These are phyloP conservation scores for Rosa chinensis DNA, from an alignment of 306 rosid genomes.

Conservation along the genomic window DNA sequence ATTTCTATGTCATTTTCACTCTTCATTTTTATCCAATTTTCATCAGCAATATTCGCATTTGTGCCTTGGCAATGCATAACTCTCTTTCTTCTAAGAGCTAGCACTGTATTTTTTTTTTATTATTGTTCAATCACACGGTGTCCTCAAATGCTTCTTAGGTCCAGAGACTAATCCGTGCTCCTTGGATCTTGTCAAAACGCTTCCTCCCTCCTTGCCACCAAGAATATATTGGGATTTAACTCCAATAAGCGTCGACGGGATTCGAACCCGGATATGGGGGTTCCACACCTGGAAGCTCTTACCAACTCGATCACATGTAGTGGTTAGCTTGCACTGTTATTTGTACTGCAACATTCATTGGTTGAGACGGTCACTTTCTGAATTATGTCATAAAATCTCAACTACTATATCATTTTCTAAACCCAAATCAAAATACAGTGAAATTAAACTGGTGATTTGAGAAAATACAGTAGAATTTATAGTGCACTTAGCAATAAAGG, in stretches of 20 bases:
- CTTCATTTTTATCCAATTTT: neutral
- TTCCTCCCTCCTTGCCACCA: too few relatives aligned
- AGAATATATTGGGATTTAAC: too few relatives aligned
- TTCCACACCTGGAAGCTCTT: too few relatives aligned
- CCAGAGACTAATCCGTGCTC: too few relatives aligned
- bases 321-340: neutral
- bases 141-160: too few relatives aligned
- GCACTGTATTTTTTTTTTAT: too few relatives aligned
- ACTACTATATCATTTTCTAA: neutral
- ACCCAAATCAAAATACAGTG: neutral
- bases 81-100: neutral
- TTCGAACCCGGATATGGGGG: too few relatives aligned
- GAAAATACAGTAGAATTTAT: neutral
- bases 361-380: neutral
- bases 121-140: too few relatives aligned
- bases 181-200: too few relatives aligned
- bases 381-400: neutral
- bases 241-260: too few relatives aligned
- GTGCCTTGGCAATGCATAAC: neutral
- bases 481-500: neutral
- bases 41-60: neutral
- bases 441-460: neutral
- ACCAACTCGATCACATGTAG: too few relatives aligned
- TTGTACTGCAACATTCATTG: neutral
- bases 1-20: neutral